These are phyloP conservation scores for Cyberlindnera subsufficiens DNA, from an alignment of 805 yeast genomes.

Conservation along the genomic window DNA sequence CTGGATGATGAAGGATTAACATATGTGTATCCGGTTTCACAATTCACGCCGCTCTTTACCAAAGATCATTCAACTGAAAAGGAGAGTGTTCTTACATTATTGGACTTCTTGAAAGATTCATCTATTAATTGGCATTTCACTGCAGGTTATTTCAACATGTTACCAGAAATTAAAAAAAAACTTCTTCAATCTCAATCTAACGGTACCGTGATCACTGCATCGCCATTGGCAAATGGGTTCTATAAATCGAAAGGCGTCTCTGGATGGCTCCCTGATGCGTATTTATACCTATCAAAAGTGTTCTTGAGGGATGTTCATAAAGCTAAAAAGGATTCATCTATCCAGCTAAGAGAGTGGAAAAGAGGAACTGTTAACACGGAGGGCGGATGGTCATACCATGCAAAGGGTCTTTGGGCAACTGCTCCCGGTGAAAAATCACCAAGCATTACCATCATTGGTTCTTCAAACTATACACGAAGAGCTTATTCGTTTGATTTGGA, in stretches of 20 bases:
- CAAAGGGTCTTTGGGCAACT: slow-evolving; percentile 88
- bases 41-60: slow-evolving; percentile 74
- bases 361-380: slow-evolving; percentile 76
- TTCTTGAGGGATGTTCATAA: slow-evolving; percentile 51
- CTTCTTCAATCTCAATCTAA: slow-evolving; percentile 51
- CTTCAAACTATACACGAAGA: slow-evolving; percentile 88
- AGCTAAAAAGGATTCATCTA: slow-evolving; percentile 35
- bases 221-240: slow-evolving; percentile 92
- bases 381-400: slow-evolving; percentile 96
- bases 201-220: slow-evolving; percentile 81
- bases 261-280: slow-evolving; percentile 79
- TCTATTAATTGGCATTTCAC: slow-evolving; percentile 77
- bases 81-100: slow-evolving; percentile 55
- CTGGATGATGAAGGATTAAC: slow-evolving; percentile 37
- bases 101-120: slow-evolving; percentile 51
- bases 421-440: slow-evolving; percentile 55
- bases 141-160: slow-evolving; percentile 94
- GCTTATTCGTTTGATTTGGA: slow-evolving; percentile 87
- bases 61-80: slow-evolving; percentile 76
- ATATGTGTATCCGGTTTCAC: slow-evolving; percentile 83
- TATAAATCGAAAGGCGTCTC: slow-evolving; percentile 80
- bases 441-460: slow-evolving; percentile 76
- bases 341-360: slow-evolving; percentile 77
- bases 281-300: slow-evolving; percentile 63
- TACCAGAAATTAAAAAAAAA: slow-evolving; percentile 58